Conservation (phyloP, 495 filamentous ascomycete species). For the Penicillium daleae region DNA sequence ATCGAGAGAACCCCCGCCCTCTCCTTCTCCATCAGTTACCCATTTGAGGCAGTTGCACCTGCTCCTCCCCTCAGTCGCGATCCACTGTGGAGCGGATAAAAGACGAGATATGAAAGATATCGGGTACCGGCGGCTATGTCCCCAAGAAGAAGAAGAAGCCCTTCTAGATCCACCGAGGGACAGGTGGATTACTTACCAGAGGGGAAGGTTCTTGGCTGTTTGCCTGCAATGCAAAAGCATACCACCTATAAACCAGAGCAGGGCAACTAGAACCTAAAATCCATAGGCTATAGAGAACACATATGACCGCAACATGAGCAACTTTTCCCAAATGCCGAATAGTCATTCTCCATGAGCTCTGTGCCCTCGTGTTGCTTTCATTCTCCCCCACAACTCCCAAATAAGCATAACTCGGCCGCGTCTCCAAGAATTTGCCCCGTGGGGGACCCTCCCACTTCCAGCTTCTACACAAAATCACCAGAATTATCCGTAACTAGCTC, state of each 20-base stretch:
- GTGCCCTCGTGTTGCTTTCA: background rate
- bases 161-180: background rate
- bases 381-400: background rate
- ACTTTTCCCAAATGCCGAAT: background rate
- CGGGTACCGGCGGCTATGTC: constrained; percentile 19
- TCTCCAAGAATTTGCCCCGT: background rate
- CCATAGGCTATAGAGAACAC: background rate
- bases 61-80: background rate
- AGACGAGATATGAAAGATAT: background rate
- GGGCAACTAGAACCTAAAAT: background rate
- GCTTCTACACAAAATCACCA: background rate
- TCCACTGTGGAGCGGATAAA: constrained; percentile 1
- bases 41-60: constrained; percentile 7
- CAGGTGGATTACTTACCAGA: background rate
- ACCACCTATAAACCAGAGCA: background rate
- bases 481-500: no score
- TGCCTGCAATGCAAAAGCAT: background rate
- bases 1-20: background rate
- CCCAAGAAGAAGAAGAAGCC: background rate
- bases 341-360: background rate
- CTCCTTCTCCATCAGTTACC: background rate
- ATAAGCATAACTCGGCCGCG: constrained; percentile 12
- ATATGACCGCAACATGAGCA: background rate
- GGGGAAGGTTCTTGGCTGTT: background rate
- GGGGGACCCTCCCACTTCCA: background rate